phyloP scores from a whole-genome alignment of 83 land plant species.

The Isoetes engelmannii region DNA sequence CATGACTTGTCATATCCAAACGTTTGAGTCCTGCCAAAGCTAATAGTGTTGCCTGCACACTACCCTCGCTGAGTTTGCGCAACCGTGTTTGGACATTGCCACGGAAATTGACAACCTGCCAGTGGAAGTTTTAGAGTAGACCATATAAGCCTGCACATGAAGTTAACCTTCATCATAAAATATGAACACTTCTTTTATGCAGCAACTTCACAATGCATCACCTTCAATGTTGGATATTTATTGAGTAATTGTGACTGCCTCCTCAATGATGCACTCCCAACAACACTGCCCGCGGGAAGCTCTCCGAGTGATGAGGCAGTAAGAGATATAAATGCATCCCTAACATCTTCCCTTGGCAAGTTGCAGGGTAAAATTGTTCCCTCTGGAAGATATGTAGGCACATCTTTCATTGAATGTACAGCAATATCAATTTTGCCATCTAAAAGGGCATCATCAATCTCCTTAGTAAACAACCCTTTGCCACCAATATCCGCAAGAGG shows the following conservation, averaged over 20 bases:
- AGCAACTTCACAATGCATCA: constrained; percentile 13
- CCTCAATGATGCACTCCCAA: constrained; percentile 93
- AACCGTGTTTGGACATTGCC: constrained; percentile 93
- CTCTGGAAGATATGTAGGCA: constrained; percentile 89
- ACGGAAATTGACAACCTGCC: constrained; percentile 72
- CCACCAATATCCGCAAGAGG: constrained; percentile 99
- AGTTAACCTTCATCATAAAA: neutral
- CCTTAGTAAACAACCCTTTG: constrained; percentile 96
- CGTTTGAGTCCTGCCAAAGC: constrained; percentile 91
- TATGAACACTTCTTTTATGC: neutral
- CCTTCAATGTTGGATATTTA: constrained; percentile 62
- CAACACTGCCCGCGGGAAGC: constrained; percentile 77
- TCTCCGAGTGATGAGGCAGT: constrained; percentile 64
- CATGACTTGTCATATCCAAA: constrained; percentile 70
- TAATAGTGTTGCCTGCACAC: constrained; percentile 78
- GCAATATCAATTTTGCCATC: constrained; percentile 86
- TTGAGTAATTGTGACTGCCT: constrained; percentile 83
- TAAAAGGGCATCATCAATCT: constrained; percentile 87
- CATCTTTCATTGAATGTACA: constrained; percentile 99
- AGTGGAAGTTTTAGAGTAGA: neutral
- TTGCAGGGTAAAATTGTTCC: constrained; percentile 79
- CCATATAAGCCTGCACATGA: neutral
- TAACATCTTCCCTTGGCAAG: constrained; percentile 83
- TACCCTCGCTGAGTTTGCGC: constrained; percentile 76
- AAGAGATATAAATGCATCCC: constrained; percentile 84